Evolutionary conservation across 2,329 filamentous ascomycete genomes (phyloP), one percentile per base, ranked within the genome.

Genomic region (Polychaeton citri): DNA sequence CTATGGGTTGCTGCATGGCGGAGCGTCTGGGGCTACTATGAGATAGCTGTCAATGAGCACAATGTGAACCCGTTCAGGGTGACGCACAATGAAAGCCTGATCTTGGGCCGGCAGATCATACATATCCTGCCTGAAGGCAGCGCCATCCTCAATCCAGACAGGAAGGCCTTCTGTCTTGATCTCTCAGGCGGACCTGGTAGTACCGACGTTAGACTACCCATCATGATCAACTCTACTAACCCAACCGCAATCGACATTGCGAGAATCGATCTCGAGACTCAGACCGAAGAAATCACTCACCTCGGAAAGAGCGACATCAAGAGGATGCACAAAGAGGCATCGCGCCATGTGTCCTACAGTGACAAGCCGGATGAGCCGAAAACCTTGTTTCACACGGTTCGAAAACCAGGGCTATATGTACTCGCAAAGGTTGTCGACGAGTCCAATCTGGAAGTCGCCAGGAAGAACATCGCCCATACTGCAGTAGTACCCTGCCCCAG

Each of bases 71-170:
- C 87, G 12, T 81, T 80, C 19, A 79, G 74, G 43, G 87, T 98
- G 44, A 67, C 94, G 42, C 84, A 95, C 56, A 95, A 96, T 56
- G 74, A 84, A 20, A 94, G 87, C 16, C 71, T 96, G 52, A 96
- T 98, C 44, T 72, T 94, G 62, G 90, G 90, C 53, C 90, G 86
- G 58, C 87, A 96, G 63, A 93, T 95, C 49, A 88, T 98, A 60
- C 90, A 98, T 55, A 94, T 98, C 52, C 67, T 98, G 37, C 90
- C 90, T 2, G 90, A 98, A 66, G 92, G 92, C 66, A 51, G 87
- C 33, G 90, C 87, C 10, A 70, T 86, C 33, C 67, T 98, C 43
- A 98, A 98, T 52, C 85, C 86, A 1, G 73, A 86, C 32, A 71
- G 74, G 39, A 64, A 70, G n/a, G 72, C 86, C 0, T 90, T 90